A percentile compares a stretch with the other conserved stretches of the same genome.
phyloP scores from a whole-genome alignment of 2,329 filamentous ascomycete species.

The Biscogniauxia marginata region DNA sequence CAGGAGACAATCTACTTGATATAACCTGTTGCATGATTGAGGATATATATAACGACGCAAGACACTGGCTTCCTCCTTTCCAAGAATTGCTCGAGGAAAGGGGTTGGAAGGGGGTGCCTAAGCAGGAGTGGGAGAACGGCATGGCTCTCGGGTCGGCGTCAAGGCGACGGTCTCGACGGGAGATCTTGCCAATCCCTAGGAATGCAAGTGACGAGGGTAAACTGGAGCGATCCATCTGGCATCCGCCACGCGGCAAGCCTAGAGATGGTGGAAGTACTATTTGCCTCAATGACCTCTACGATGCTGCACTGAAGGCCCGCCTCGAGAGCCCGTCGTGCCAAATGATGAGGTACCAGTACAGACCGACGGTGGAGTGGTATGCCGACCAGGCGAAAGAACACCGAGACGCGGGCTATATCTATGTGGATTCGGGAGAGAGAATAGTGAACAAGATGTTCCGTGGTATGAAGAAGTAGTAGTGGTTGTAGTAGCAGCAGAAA shows the following conservation, averaged over 20 bases:
- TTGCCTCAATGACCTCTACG: slow-evolving; percentile 46
- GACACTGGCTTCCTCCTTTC: slow-evolving; percentile 36
- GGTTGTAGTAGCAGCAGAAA: not conserved
- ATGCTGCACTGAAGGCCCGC: slow-evolving; percentile 32
- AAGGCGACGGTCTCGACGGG: slow-evolving; percentile 1
- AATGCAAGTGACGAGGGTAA: slow-evolving; percentile 25
- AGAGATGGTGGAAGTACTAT: slow-evolving; percentile 21
- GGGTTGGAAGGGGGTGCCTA: slow-evolving; percentile 40
- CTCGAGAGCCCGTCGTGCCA: slow-evolving; percentile 13
- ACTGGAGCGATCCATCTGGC: slow-evolving; percentile 42
- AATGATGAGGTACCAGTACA: slow-evolving; percentile 41
- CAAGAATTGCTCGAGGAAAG: slow-evolving; percentile 26
- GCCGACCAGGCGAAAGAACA: slow-evolving; percentile 44
- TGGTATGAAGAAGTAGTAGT: not conserved
- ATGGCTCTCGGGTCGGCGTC: slow-evolving; percentile 6
- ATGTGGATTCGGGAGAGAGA: slow-evolving; percentile 42
- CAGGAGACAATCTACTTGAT: slow-evolving; percentile 39
- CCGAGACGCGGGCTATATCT: slow-evolving; percentile 49
- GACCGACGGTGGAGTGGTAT: slow-evolving; percentile 54
- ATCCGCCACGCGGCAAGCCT: slow-evolving; percentile 40
- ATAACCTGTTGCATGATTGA: slow-evolving; percentile 40
- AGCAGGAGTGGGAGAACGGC: slow-evolving; percentile 16
- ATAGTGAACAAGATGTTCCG: slow-evolving; percentile 26
- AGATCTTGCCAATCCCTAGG: slow-evolving; percentile 15
- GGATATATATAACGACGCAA: slow-evolving; percentile 33